Evolutionary conservation across 169 alveolate species (phyloP), one percentile per base, ranked within the genome.

Genomic region (Ichthyophthirius multifiliis): DNA sequence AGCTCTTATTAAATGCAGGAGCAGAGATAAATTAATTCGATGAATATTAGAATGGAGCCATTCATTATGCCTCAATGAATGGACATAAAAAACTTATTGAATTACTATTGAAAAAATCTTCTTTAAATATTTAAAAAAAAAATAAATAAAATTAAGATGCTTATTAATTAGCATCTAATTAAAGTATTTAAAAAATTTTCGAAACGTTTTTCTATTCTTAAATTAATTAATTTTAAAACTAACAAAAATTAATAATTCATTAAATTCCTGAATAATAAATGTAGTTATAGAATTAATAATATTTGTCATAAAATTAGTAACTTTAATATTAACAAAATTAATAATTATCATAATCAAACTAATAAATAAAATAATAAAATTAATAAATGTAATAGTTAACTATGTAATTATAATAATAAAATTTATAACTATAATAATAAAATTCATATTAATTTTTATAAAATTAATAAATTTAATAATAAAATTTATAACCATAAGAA

Each of bases 11-110:
- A n/a, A 74, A 73, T 35, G 77, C 83, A 16, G 88, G 83, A 18
- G 79, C 83, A 35, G 91, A 85, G 34, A 71, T 78, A 46, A 85
- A 85, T 75, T 32, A 71, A 43, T 55, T 45, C 39, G 91, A 76
- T 30, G 23, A 45, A 5, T 74, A 85, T 34, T 65, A 62, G 43
- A 48, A 71, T 39, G 76, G 86, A 41, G 87, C 88, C 35, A 62
- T 86, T 10, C 91, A 86, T 76, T 43, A 81, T 44, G 91, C 91
- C 30, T 34, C 48, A 12, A 37, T 67, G 7, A 43, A 37, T 46
- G 83, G 83, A n/a, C 48, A 73, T 34, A 27, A 74, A 35, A 67
- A 64, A 16, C 65, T 86, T 2, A 63, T 80, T 32, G 88, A 86
- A 20, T 48, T 82, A 13, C 43, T 86, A 10, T 34, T 86, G 16